phyloP scores from a whole-genome alignment of 441 rosid genomes.

The Omphalea diandra region DNA sequence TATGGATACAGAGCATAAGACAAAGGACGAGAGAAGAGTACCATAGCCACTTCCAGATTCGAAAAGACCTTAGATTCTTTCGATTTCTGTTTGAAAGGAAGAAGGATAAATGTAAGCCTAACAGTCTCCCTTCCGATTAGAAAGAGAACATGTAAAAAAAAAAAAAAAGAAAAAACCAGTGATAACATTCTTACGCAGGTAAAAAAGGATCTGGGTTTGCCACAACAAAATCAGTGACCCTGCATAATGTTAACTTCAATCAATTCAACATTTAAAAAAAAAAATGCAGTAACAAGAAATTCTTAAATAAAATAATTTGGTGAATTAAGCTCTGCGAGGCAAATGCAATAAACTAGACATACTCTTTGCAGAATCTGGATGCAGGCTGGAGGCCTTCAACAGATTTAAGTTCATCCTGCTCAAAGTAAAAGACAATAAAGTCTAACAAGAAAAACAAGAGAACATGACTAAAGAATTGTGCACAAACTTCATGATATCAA shows the following conservation, averaged over 20 bases:
- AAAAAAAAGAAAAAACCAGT: too few relatives aligned
- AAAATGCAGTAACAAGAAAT: not conserved
- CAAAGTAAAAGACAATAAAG: slow-evolving; percentile 5
- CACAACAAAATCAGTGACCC: slow-evolving; percentile 66
- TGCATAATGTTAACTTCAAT: slow-evolving; percentile 35
- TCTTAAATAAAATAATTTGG: not conserved
- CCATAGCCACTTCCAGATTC: slow-evolving; percentile 94
- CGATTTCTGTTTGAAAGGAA: slow-evolving; percentile 42
- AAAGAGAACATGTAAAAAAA: slow-evolving; percentile 7
- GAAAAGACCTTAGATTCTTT: slow-evolving; percentile 51
- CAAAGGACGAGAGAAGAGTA: slow-evolving; percentile 28
- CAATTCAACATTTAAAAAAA: slow-evolving; percentile 3
- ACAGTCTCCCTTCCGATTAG: slow-evolving; percentile 6
- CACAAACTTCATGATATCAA: slow-evolving; percentile 7
- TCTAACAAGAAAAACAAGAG: not conserved
- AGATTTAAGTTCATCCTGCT: slow-evolving; percentile 73
- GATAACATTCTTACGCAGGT: slow-evolving; percentile 52
- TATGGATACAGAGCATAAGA: not conserved
- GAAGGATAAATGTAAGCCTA: not conserved
- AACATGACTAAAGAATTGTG: not conserved
- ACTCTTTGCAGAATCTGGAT: slow-evolving; percentile 86
- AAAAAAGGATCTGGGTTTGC: slow-evolving; percentile 72
- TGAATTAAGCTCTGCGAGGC: not conserved
- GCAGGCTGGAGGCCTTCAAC: slow-evolving; percentile 59
- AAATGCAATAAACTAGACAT: slow-evolving; percentile 22